Evolutionary conservation across 2,329 filamentous ascomycete genomes (phyloP), one percentile per base, ranked within the genome.

Genomic region (Blastomyces gilchristii): DNA sequence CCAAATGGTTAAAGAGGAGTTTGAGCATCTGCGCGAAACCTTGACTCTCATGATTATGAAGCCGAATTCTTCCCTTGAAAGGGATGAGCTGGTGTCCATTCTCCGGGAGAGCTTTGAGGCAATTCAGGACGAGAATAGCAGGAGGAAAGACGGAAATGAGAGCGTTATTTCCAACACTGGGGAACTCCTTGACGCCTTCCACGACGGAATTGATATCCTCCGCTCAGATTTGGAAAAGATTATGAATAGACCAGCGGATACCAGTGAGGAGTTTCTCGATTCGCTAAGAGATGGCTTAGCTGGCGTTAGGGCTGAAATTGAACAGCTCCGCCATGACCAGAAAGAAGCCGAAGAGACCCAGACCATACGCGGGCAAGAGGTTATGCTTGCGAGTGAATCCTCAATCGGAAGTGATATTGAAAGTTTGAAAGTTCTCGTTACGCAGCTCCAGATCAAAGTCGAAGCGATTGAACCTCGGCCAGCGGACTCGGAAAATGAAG

Each of bases 191-290:
- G 84, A 87, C 67, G 82, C 82, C 8, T 78, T 87, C 66, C 82
- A 85, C 62, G 83, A 87, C 58, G 90, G 91, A 1, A 81, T 97
- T 47, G 88, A 89, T 65, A 84, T 83, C 53, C 81, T 97, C 43
- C 84, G 90, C 5, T 81, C 84, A 18, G 92, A 97, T 68, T 83
- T 96, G 59, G 80, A 83, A 66, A 87, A 87, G 70, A 82, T 94
- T 18, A 81, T 85, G 28, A 87, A 93, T 71, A 94, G 91, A 76
- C 89, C 91, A 5, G 79, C 85, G 0, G 91, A 96, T 69, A 82
- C 93, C 63, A 93, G 89, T 64, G 90, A 96, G 67, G 91, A 97
- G 75, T 92, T 97, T 61, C 81, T 97, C 0, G 90, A 96, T 64
- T 90, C 90, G 0, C 81, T 97, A 63, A 95, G 89, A 72, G 83